Evolutionary conservation across 192 early-diverging fungal genomes (phyloP), one percentile per base, ranked within the genome.

Genomic region (Kickxella alabastrina): DNA sequence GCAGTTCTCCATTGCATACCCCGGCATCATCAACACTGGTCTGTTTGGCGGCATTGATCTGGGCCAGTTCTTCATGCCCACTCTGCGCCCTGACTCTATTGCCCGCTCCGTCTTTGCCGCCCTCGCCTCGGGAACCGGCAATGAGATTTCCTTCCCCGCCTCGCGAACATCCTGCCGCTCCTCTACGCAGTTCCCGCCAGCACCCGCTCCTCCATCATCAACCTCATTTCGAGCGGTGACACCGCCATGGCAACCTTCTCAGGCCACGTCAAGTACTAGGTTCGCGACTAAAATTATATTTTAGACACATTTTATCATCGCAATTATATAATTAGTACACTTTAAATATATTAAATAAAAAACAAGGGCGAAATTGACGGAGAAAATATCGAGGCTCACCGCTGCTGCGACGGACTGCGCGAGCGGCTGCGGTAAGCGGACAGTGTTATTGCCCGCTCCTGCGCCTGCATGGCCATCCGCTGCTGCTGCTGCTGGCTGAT

Each of bases 31-130:
- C 28, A 64, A 79, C 43, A 90, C 89, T 5, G 81, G 78, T 6
- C 81, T 93, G 73, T 93, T 93, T 60, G 41, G 59, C 3, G 87
- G 85, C 0, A 76, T 86, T 5, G 39, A 63, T 19, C 80, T 84
- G 32, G 59, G 61, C 37, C 81, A 82, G 8, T 85, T 81, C 56
- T 57, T 90, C n/a, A 79, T 83, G 10, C 88, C 89, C 0, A 56
- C 57, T 1, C 57, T 93, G 23, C 59, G 72, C 7, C 69, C 87
- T 0, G 55, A 79, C 10, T 68, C 85, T 12, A 80, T 93, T 22
- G 81, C 79, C 6, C 61, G 76, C 10, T 47, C 55, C 1, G 80
- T 92, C 25, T 68, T 87, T 43, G 68, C 52, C 8, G 79, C 82
- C 1, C 52, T 92, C 28, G 80, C 68, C 7, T 59, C 66, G 2